Conservation (phyloP, 352 stramenopile genomes). For the Globisporangium yorkense region DNA sequence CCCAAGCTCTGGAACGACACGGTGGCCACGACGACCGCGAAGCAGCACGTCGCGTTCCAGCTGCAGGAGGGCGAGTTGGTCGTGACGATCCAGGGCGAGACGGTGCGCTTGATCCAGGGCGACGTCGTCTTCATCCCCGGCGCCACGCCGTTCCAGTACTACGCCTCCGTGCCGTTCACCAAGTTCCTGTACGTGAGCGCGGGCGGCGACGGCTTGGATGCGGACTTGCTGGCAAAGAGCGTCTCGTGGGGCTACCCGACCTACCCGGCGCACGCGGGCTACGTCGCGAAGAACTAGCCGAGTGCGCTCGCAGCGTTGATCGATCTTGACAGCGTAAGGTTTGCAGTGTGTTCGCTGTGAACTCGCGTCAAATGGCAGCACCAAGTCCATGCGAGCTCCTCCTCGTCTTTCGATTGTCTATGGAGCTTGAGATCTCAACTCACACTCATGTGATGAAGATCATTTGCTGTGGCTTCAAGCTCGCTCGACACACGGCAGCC, state of each 20-base stretch:
- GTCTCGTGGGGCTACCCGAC: conserved; percentile 36
- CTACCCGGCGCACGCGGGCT: conserved; percentile 37
- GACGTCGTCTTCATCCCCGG: conserved; percentile 42
- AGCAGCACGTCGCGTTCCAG: conserved; percentile 44
- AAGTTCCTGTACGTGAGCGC: conserved; percentile 55
- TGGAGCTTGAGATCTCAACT: too few relatives aligned
- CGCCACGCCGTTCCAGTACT: conserved; percentile 42
- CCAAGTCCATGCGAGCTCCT: too few relatives aligned
- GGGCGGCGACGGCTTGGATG: conserved; percentile 36
- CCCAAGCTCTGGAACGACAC: conserved; percentile 37
- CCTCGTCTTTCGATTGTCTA: too few relatives aligned
- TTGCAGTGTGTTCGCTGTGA: too few relatives aligned
- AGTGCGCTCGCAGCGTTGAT: too few relatives aligned
- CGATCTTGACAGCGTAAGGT: too few relatives aligned
- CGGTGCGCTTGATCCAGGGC: conserved; percentile 36
- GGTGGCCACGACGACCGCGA: conserved; percentile 26
- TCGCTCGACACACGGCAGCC: too few relatives aligned
- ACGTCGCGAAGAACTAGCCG: conserved; percentile 10
- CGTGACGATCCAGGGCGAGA: conserved; percentile 31
- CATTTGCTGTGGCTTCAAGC: too few relatives aligned
- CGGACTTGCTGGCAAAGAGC: conserved; percentile 38
- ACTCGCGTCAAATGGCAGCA: too few relatives aligned
- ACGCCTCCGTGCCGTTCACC: conserved; percentile 39
- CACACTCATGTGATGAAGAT: too few relatives aligned
- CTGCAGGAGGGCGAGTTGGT: conserved; percentile 41